Percentiles rank a stretch among this genome's conserved stretches.
phyloP scores from a whole-genome alignment of 257 asterid genomes.

The Solanum etuberosum region DNA sequence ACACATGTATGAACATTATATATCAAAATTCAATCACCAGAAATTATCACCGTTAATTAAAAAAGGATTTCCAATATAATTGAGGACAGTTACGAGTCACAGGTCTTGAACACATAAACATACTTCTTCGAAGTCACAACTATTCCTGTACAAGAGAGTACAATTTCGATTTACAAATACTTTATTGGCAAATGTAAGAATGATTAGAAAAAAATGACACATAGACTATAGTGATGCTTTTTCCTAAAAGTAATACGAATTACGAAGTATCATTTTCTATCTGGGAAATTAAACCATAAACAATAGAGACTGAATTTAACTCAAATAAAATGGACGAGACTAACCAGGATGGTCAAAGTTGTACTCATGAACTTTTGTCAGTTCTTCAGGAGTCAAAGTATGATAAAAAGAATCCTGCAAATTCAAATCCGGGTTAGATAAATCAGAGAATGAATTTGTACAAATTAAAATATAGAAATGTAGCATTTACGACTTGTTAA shows the following conservation, averaged over 20 bases:
- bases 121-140: not conserved
- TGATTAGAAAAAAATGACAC: not conserved
- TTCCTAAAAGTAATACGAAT: not conserved
- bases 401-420: conserved; percentile 93
- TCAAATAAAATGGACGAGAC: conserved; percentile 10
- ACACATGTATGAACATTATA: not conserved
- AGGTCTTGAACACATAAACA: not conserved
- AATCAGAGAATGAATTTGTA: not conserved
- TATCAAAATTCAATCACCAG: not conserved
- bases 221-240: not conserved
- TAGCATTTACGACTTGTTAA: not conserved
- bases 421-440: not conserved
- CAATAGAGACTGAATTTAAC: not conserved
- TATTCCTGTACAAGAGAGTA: not conserved
- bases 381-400: conserved; percentile 73
- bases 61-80: not conserved
- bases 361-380: conserved; percentile 82
- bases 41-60: not conserved
- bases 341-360: conserved; percentile 99
- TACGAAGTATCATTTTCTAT: not conserved
- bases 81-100: not conserved
- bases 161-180: not conserved
- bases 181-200: not conserved
- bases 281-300: not conserved
- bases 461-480: not conserved